Evolutionary conservation across 2,329 filamentous ascomycete genomes (phyloP), one percentile per base, ranked within the genome.

Genomic region (Penicillium sp.): DNA sequence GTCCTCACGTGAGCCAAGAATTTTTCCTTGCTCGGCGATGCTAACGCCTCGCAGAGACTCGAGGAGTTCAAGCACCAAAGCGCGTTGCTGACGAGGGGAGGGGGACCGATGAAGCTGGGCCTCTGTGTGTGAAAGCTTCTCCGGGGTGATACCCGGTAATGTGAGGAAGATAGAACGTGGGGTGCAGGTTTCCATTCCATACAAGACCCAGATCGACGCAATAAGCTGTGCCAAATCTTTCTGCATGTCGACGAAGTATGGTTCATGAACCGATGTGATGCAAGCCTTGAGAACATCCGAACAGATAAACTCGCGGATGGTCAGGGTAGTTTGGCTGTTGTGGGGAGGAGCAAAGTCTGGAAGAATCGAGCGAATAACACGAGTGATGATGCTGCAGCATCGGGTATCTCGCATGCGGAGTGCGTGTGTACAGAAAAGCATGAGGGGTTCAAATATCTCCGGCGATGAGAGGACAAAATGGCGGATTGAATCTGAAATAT

Each of bases 241-340:
- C 69, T 99, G 95, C 60, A 96, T 85, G 65, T 99, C 95, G 33
- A 97, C 93, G 74, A 98, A 99, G 74, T 98, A 97, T 0, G 91
- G 88, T 65, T 99, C 95, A 75, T 98, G 90, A 50, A 99, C 86
- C 2, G 90, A 96, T 1, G 88, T 90, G 71, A 97, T 90, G 68
- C 90, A 93, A 0, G 92, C 91, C 77, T 93, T 91, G 49, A 99
- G 84, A 2, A 98, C 91, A 64, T 96, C 90, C 5, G 87, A 87
- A 52, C 88, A 91, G 69, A 98, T 93, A 74, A 93, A 99, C 69
- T 96, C 91, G 52, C 93, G 87, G 60, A 98, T 90, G 8, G 83
- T 89, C 8, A 82, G 77, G 1, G 86, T 82, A 14, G 87, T 86
- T n/a, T 70, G 72, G 58, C 65, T 76, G 52, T 78, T 68, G 39